These are phyloP conservation scores for Arachnopeziza araneosa DNA, from an alignment of 2,329 filamentous ascomycete species.

Conservation along the genomic window DNA sequence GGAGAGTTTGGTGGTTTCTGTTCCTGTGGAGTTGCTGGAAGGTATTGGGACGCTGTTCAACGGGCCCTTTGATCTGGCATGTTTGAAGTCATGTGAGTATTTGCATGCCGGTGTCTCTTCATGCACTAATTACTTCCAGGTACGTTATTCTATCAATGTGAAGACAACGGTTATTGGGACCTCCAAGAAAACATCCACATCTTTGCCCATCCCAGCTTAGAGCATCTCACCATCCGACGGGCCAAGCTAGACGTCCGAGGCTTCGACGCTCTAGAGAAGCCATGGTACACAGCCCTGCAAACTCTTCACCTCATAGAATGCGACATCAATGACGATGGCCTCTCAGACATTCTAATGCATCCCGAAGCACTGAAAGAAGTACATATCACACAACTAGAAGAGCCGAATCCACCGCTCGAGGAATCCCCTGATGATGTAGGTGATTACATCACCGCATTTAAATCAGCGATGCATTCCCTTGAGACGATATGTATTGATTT, in stretches of 20 bases:
- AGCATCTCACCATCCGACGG: slow-evolving; percentile 39
- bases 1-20: slow-evolving; percentile 41
- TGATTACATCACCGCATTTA: slow-evolving; percentile 42
- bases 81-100: slow-evolving; percentile 38
- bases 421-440: slow-evolving; percentile 43
- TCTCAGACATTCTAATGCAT: slow-evolving; percentile 38
- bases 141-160: slow-evolving; percentile 41
- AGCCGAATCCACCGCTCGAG: slow-evolving; percentile 38
- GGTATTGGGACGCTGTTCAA: slow-evolving; percentile 46
- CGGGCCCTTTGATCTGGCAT: slow-evolving; percentile 45
- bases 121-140: slow-evolving; percentile 4
- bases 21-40: slow-evolving; percentile 39
- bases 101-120: neutral
- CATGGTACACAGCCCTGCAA: slow-evolving; percentile 40
- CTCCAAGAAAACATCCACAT: slow-evolving; percentile 47
- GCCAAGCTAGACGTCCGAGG: slow-evolving; percentile 42
- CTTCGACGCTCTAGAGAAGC: slow-evolving; percentile 43
- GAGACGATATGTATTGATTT: slow-evolving; percentile 42
- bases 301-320: slow-evolving; percentile 43
- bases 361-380: slow-evolving; percentile 42
- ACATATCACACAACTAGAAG: slow-evolving; percentile 40
- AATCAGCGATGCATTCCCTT: slow-evolving; percentile 37
- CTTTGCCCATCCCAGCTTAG: slow-evolving; percentile 44
- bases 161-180: slow-evolving; percentile 43
- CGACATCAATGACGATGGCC: slow-evolving; percentile 43